A percentile compares a stretch with the other conserved stretches of the same genome.
Evolutionary conservation across 805 yeast genomes (phyloP).

Genomic region (Candida glaebosa): DNA sequence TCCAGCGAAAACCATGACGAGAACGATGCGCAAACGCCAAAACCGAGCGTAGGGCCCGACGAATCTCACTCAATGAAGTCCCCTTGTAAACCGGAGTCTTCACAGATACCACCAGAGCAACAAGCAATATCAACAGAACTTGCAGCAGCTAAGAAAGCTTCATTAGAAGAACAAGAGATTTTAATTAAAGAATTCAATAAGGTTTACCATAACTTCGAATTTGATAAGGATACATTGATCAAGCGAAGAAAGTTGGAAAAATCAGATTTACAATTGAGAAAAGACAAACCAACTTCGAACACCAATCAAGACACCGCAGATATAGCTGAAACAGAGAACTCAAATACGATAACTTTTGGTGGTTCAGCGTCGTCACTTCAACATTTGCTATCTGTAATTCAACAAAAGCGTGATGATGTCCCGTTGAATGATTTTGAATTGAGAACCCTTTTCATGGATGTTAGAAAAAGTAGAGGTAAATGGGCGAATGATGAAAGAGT

Average conservation of each 20-base stretch:
- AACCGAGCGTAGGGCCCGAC: not conserved
- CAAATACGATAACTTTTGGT: conserved; percentile 27
- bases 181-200: conserved; percentile 64
- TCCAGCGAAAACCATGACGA: not conserved
- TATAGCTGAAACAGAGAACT: conserved; percentile 9
- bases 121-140: conserved; percentile 9
- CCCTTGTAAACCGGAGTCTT: not conserved
- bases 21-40: not conserved
- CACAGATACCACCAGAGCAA: conserved; percentile 1
- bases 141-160: not conserved
- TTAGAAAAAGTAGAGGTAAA: conserved; percentile 89
- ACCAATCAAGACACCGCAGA: conserved; percentile 4
- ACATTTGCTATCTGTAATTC: conserved; percentile 76
- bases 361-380: conserved; percentile 51
- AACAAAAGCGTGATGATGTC: conserved; percentile 71
- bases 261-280: conserved; percentile 66
- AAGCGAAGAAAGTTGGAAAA: conserved; percentile 77
- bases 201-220: conserved; percentile 72
- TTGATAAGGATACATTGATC: conserved; percentile 69
- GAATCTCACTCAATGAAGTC: not conserved
- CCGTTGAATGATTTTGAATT: conserved; percentile 77
- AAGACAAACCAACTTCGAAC: conserved; percentile 14
- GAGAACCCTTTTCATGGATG: conserved; percentile 83
- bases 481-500: conserved; percentile 96
- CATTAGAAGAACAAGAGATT: conserved; percentile 38